These are phyloP conservation scores for Quercus alba DNA, from an alignment of 306 rosid genomes.

Conservation along the genomic window DNA sequence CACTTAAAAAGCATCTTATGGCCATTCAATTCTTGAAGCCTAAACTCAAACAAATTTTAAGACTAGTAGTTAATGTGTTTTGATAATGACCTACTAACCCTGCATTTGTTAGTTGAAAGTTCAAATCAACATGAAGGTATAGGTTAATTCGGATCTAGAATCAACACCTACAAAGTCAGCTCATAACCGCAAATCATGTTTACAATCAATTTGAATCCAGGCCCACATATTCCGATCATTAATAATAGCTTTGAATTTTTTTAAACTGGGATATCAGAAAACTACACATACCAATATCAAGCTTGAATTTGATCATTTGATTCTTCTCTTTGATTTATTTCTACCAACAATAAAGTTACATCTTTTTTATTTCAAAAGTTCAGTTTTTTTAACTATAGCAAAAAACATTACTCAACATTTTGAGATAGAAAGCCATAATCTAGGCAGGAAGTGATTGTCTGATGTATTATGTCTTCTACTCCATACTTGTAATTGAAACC, in stretches of 20 bases:
- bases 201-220: not conserved
- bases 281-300: conserved; percentile 2
- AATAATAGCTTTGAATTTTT: conserved; percentile 12
- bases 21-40: not conserved
- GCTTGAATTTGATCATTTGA: conserved; percentile 1
- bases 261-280: not conserved
- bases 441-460: conserved; percentile 43
- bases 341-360: not conserved
- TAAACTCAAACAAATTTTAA: not conserved
- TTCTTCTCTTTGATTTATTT: conserved; percentile 4
- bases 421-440: conserved; percentile 44
- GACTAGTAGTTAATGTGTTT: not conserved
- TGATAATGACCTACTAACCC: not conserved
- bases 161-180: conserved; percentile 17
- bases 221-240: conserved; percentile 3
- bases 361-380: not conserved
- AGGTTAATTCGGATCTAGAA: conserved; percentile 8
- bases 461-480: conserved; percentile 48
- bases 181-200: conserved; percentile 4
- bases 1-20: not conserved
- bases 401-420: not conserved
- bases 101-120: not conserved
- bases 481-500: conserved; percentile 69
- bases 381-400: not conserved
- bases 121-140: conserved; percentile 8